Evolutionary conservation across 176 grass and related monocot species (phyloP).

Genomic region (Cymbopogon citratus): DNA sequence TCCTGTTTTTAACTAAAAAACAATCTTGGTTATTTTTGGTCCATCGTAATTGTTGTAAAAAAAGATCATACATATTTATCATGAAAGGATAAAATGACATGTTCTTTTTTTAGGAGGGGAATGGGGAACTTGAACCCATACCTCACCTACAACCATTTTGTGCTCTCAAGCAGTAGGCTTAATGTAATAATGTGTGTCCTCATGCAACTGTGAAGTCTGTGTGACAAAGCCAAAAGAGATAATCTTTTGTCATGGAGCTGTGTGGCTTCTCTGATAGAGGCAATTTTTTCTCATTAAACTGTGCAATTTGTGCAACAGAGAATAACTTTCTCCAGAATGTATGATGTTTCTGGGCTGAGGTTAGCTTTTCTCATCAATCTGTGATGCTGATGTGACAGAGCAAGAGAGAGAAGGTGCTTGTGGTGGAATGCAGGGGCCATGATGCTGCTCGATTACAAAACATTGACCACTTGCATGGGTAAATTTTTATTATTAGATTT

Average conservation of each 20-base stretch:
- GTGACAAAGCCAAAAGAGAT: background rate
- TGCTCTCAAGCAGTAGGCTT: background rate
- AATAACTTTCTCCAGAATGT: background rate
- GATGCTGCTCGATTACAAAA: slow-evolving; percentile 89
- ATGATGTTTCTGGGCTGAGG: background rate
- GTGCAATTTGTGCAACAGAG: background rate
- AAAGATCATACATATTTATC: background rate
- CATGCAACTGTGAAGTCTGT: background rate
- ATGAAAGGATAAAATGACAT: background rate
- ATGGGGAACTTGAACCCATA: background rate
- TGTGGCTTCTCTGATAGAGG: background rate
- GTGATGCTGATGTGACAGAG: slow-evolving; percentile 44
- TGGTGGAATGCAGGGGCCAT: slow-evolving; percentile 94
- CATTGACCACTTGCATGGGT: slow-evolving; percentile 81
- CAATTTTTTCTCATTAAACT: background rate
- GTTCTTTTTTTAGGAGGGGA: background rate
- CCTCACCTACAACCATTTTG: background rate
- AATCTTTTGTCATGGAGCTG: background rate
- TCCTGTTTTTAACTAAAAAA: background rate
- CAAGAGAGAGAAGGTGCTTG: slow-evolving; percentile 64
- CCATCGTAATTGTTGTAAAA: background rate
- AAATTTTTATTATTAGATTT: slow-evolving; percentile 11
- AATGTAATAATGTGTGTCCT: background rate
- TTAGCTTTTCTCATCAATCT: slow-evolving; percentile 10
- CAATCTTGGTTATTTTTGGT: background rate